A percentile compares a stretch with the other conserved stretches of the same genome.
Evolutionary conservation across 2,329 filamentous ascomycete genomes (phyloP).

Genomic region (Sporothrix luriei): DNA sequence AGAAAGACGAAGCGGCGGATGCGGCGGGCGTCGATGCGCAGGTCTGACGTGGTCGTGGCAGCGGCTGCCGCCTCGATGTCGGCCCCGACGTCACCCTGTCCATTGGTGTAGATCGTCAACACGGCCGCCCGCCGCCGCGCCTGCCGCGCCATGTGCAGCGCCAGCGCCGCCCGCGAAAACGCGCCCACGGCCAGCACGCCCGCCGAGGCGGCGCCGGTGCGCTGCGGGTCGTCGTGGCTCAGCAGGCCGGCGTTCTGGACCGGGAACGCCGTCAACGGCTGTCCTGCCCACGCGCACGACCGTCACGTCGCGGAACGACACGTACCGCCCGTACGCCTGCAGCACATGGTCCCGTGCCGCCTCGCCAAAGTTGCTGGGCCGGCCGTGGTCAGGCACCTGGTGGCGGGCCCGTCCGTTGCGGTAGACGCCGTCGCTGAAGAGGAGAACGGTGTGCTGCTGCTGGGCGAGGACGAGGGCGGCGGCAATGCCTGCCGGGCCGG

Average conservation of each 20-base stretch:
- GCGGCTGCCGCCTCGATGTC: background rate
- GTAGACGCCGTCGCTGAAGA: constrained; percentile 56
- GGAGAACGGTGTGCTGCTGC: constrained; percentile 51
- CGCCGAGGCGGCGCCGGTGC: constrained; percentile 44
- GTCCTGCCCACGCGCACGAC: background rate
- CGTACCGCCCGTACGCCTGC: background rate
- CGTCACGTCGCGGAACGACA: background rate
- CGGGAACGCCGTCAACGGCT: no score
- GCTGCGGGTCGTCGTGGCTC: constrained; percentile 63
- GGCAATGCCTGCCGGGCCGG: constrained; percentile 22
- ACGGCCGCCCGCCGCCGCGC: background rate
- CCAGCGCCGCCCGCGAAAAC: background rate
- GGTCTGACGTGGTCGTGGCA: background rate
- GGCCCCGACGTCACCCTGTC: background rate
- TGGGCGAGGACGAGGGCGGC: constrained; percentile 47
- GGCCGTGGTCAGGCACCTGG: constrained; percentile 49
- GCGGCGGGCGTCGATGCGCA: background rate
- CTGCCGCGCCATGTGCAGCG: constrained; percentile 16
- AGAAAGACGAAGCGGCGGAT: background rate
- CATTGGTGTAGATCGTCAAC: constrained; percentile 6
- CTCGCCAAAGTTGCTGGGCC: background rate
- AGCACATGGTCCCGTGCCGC: background rate
- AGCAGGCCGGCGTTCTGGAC: constrained; percentile 51
- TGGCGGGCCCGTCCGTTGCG: constrained; percentile 52
- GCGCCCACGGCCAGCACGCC: constrained; percentile 47